Percentiles rank a stretch among this genome's conserved stretches.
These are phyloP conservation scores for Kitagawia praeruptora DNA, from an alignment of 129 eudicot genomes.

Conservation along the genomic window DNA sequence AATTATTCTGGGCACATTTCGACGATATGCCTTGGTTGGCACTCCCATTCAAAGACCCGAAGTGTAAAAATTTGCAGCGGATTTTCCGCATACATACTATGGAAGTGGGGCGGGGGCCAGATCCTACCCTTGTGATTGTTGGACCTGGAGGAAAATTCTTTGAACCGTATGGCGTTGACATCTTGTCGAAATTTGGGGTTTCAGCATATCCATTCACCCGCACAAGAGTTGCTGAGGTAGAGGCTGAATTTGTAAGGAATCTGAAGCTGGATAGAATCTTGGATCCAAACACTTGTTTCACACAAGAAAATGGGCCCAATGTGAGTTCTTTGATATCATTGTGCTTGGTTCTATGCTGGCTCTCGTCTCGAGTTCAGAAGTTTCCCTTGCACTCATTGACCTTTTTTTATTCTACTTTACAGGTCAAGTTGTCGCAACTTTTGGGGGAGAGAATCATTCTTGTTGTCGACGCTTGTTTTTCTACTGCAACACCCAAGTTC, in stretches of 20 bases:
- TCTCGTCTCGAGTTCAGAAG: too few relatives aligned
- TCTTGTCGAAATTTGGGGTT: not conserved
- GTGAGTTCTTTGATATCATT: not conserved
- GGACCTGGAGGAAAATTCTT: not conserved
- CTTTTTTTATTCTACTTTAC: too few relatives aligned
- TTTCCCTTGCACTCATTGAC: too few relatives aligned
- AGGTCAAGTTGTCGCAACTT: too few relatives aligned
- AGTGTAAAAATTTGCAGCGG: not conserved
- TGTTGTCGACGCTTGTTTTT: too few relatives aligned
- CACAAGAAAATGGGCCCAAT: not conserved
- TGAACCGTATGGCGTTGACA: not conserved
- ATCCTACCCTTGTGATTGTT: not conserved
- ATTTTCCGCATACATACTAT: not conserved
- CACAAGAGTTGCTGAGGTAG: not conserved
- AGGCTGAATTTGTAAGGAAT: not conserved
- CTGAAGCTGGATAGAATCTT: not conserved
- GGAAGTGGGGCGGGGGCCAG: not conserved
- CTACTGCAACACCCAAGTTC: too few relatives aligned
- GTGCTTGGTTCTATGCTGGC: not conserved
- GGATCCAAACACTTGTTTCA: not conserved
- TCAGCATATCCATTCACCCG: not conserved
- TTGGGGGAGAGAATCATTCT: too few relatives aligned
- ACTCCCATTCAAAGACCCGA: not conserved
- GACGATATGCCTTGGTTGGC: not conserved
- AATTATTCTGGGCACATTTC: not conserved